phyloP scores from a whole-genome alignment of 202 grass and related monocot genomes.

The Zoysia matrella region DNA sequence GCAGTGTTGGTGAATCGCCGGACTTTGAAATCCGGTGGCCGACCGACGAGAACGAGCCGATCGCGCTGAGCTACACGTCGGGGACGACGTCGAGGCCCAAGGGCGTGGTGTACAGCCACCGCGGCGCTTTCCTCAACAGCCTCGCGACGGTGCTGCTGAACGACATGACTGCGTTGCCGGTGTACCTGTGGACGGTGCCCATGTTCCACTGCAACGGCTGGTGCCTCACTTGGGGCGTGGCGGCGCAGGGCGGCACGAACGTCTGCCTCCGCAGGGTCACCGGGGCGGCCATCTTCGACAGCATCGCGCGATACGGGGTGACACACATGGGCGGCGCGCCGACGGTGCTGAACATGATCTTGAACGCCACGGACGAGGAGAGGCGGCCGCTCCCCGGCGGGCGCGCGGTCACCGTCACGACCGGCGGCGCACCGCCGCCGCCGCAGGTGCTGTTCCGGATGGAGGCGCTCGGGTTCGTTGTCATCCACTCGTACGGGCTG shows the following conservation, averaged over 20 bases:
- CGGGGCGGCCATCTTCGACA: constrained; percentile 43
- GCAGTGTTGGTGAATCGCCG: too few species aligned
- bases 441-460: constrained; percentile 45
- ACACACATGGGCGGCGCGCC: constrained; percentile 68
- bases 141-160: constrained; percentile 42
- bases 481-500: constrained; percentile 60
- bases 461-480: constrained; percentile 57
- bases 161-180: constrained; percentile 23
- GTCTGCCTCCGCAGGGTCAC: constrained; percentile 56
- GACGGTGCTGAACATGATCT: constrained; percentile 62
- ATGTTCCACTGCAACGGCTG: constrained; percentile 97
- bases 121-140: constrained; percentile 57
- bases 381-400: constrained; percentile 21
- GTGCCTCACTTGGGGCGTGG: constrained; percentile 27
- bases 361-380: constrained; percentile 31
- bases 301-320: constrained; percentile 44
- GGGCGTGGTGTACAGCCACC: constrained; percentile 69
- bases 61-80: constrained; percentile 71
- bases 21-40: constrained; percentile 41
- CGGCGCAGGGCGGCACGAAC: constrained; percentile 43
- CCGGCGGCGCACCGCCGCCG: constrained; percentile 24
- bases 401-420: constrained; percentile 3
- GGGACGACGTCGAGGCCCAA: constrained; percentile 43
- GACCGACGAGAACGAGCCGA: constrained; percentile 56
- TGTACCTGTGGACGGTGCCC: constrained; percentile 83